Conservation (phyloP, 306 rosid genomes). For the Cucurbita ficifolia region DNA sequence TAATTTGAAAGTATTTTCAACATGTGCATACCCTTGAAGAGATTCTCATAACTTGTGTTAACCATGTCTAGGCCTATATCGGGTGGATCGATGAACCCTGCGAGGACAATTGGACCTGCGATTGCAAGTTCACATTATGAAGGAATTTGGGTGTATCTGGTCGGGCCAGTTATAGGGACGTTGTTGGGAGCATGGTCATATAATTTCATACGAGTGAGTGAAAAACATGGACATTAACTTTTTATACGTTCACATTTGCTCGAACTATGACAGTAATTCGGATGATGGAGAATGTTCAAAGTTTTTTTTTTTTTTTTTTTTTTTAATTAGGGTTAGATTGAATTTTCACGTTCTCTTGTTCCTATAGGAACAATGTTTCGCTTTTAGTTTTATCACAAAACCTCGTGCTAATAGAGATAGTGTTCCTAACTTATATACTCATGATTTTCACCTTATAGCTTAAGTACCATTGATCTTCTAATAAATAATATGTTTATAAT, state of each 20-base stretch:
- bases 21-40: not conserved
- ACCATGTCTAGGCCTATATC: conserved; percentile 49
- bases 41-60: not conserved
- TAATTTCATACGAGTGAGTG: conserved; percentile 26
- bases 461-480: too few species aligned
- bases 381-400: too few species aligned
- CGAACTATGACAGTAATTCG: not conserved
- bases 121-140: conserved; percentile 38
- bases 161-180: conserved; percentile 62
- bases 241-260: conserved; percentile 16
- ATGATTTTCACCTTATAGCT: too few species aligned
- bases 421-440: too few species aligned
- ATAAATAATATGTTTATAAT: too few species aligned
- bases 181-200: conserved; percentile 54
- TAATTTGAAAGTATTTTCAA: not conserved
- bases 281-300: not conserved
- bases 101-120: conserved; percentile 77
- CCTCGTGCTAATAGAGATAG: too few species aligned
- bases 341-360: not conserved
- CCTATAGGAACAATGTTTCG: too few species aligned
- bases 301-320: too few species aligned
- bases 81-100: conserved; percentile 93
- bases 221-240: conserved; percentile 9
- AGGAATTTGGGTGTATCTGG: conserved; percentile 55
- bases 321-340: too few species aligned